Percentiles rank a stretch among this genome's conserved stretches.
Evolutionary conservation across 257 asterid species (phyloP).

Genomic region (Cruciata laevipes): DNA sequence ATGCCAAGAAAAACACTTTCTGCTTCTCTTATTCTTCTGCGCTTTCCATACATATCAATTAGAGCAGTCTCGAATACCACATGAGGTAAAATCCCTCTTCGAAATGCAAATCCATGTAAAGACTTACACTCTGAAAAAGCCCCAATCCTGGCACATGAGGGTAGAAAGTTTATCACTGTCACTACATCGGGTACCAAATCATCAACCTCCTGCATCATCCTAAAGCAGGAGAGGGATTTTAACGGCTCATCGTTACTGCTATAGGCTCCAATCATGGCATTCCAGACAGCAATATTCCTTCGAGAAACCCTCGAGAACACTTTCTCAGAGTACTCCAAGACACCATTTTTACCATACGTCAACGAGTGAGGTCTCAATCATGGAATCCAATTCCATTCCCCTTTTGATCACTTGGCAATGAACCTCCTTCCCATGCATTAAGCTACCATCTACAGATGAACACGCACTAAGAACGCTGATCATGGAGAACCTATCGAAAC

Average conservation of each 20-base stretch:
- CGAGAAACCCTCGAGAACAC: conserved; percentile 25
- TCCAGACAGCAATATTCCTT: conserved; percentile 49
- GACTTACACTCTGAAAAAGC: conserved; percentile 36
- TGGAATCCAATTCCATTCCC: conserved; percentile 37
- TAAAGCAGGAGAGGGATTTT: conserved; percentile 36
- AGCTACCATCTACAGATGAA: conserved; percentile 23
- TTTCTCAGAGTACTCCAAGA: conserved; percentile 42
- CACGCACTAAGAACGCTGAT: conserved; percentile 46
- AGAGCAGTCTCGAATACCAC: conserved; percentile 48
- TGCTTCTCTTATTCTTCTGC: conserved; percentile 30
- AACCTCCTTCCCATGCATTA: conserved; percentile 45
- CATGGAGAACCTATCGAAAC: conserved; percentile 41
- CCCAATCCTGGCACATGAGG: conserved; percentile 37
- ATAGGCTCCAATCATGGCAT: conserved; percentile 53
- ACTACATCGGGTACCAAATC: conserved; percentile 38
- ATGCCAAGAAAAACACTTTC: conserved; percentile 27
- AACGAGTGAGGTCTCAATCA: conserved; percentile 53
- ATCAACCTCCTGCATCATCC: conserved; percentile 33
- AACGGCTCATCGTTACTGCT: conserved; percentile 21
- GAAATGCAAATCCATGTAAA: conserved; percentile 47
- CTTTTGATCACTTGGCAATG: conserved; percentile 43
- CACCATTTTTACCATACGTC: conserved; percentile 61
- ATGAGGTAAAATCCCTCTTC: conserved; percentile 36
- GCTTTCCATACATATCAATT: conserved; percentile 50
- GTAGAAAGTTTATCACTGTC: conserved; percentile 60